Percentiles rank a stretch among this genome's conserved stretches.
phyloP scores from a whole-genome alignment of 1,284 basidiomycete genomes.

The Tilletia walkeri region DNA sequence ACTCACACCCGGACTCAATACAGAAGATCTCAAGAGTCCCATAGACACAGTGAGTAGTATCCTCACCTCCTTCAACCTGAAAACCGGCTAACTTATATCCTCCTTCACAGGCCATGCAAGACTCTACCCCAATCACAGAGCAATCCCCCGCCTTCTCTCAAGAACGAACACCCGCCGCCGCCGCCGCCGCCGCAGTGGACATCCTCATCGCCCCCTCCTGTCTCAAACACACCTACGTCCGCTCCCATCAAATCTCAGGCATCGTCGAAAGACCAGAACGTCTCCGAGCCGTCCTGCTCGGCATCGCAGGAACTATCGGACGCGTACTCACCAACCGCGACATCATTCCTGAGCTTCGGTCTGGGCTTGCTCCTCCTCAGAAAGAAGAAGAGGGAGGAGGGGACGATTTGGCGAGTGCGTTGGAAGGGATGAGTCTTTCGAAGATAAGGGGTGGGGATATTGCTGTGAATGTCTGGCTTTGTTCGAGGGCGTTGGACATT shows the following conservation, averaged over 20 bases:
- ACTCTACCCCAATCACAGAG: constrained; percentile 13
- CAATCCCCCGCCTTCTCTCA: not conserved
- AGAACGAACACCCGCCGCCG: not conserved
- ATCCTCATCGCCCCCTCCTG: constrained; percentile 47
- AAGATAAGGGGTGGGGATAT: not conserved
- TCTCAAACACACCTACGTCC: constrained; percentile 49
- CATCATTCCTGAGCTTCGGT: not conserved
- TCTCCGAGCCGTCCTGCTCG: constrained; percentile 48
- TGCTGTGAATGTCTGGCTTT: constrained; percentile 12
- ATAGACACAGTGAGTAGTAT: not conserved
- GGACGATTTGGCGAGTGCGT: not conserved
- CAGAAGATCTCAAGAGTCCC: constrained; percentile 4
- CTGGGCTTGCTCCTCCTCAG: not conserved
- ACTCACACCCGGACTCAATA: not conserved
- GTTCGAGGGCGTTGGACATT: constrained; percentile 29
- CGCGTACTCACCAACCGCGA: constrained; percentile 8
- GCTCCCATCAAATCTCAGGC: constrained; percentile 45
- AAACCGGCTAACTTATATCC: too few species aligned
- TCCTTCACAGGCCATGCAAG: constrained; percentile 15
- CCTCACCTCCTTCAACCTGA: not conserved
- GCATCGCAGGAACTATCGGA: constrained; percentile 39
- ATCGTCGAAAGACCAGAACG: constrained; percentile 54
- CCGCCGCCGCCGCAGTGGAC: constrained; percentile 32
- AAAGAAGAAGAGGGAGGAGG: not conserved
- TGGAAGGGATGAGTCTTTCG: constrained; percentile 8